Conservation (phyloP, 2,329 filamentous ascomycete species). For the Trichoderma sp. region DNA sequence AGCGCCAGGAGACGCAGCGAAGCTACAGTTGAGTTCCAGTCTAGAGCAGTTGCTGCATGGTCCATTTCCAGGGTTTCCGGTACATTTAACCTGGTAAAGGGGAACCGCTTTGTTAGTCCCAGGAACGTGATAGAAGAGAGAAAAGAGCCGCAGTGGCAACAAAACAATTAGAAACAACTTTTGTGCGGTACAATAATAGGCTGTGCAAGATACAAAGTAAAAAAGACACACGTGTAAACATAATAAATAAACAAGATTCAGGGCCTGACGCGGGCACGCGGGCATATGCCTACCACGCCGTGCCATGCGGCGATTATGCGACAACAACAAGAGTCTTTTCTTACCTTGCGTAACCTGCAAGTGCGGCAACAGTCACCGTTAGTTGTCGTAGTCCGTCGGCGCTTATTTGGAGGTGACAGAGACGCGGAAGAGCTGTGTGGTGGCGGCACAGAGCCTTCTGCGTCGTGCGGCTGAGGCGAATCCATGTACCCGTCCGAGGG, state of each 20-base stretch:
- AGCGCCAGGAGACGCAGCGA: constrained; percentile 26
- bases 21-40: constrained; percentile 38
- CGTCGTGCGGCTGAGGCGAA: constrained; percentile 18
- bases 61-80: constrained; percentile 35
- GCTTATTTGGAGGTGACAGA: constrained; percentile 29
- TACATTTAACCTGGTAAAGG: constrained; percentile 40
- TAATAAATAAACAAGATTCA: not conserved
- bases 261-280: not conserved
- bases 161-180: not conserved
- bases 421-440: constrained; percentile 22
- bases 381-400: constrained; percentile 31
- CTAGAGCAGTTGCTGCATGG: constrained; percentile 39
- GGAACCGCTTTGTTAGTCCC: not conserved
- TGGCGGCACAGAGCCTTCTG: constrained; percentile 16
- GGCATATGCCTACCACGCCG: not conserved
- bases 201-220: not conserved
- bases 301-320: not conserved
- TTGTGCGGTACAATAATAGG: not conserved
- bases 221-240: not conserved
- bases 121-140: not conserved
- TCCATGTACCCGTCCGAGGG: constrained; percentile 19
- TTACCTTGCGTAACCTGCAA: constrained; percentile 39
- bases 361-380: constrained; percentile 36
- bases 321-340: not conserved
- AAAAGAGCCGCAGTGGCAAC: not conserved